Base-by-base conservation (phyloP, 192 early-diverging fungal species). In the Coemansia sp. region DNA sequence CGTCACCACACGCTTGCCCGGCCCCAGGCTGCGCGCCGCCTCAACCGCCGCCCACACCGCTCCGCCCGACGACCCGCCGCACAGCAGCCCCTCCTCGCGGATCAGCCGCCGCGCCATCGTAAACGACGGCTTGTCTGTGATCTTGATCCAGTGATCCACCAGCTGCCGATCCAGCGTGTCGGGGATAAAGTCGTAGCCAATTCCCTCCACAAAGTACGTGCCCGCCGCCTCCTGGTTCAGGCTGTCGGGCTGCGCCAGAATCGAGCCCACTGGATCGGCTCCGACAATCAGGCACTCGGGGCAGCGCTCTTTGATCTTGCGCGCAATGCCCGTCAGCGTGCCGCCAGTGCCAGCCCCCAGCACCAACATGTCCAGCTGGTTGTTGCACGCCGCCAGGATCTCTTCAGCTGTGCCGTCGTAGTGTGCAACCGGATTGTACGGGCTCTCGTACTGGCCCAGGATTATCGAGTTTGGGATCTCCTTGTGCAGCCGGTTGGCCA, bases 171-270 rank as follows among this genome's bases (percentile, higher is more conserved):
- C 89, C 57, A 97, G 80, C 49, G 92, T 92, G 64, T 95, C 86
- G 26, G 97, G 97, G 68, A 99, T 87, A 80, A 99, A 99, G 82
- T 99, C 97, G 75, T 99, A 98, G 39, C 97, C 96, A 56, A 99
- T 98, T 64, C 97, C 97, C 85, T 99, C 97, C 50, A 98, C 94
- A 85, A 93, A 87, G 86, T 97, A 95, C 38, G 81, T 65, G 54
- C 85, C 83, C 16, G 85, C 84, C 43, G 84, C 82, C 3, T 70
- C 70, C 17, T 64, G 67, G 84, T 97, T 97, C 51, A 97, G 85
- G 16, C 75, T 64, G 31, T 93, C 92, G 31, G 94, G 94, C 47
- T 86, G 83, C 21, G 97, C 97, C 54, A 99, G 84, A 69, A 98
- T 94, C 12, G 96, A 98, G 27, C 94, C 94, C 56, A 89, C 74